Evolutionary conservation across 2,329 filamentous ascomycete species (phyloP).

Genomic region (Gaeumannomyces sp.): DNA sequence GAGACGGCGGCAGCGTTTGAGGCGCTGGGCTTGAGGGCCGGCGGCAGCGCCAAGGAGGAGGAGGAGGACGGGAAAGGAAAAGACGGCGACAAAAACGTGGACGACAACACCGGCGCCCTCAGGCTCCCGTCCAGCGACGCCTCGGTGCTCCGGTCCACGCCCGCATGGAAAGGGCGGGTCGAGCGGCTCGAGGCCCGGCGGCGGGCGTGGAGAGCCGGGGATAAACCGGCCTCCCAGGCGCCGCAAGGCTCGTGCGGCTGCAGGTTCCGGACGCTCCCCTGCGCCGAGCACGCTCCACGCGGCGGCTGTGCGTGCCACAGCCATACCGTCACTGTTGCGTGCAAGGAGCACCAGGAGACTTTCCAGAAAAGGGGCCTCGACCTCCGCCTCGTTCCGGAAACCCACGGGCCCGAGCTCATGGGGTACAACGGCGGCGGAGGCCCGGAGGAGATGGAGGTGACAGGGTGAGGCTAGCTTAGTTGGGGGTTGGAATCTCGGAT

Average conservation of each 20-base stretch:
- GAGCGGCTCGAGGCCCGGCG: neutral
- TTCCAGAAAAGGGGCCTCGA: neutral
- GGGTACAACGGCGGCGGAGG: too few species aligned
- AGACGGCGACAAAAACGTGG: neutral
- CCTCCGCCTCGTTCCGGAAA: neutral
- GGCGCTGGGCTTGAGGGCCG: neutral
- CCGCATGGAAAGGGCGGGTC: neutral
- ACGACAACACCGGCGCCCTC: neutral
- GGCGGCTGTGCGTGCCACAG: neutral
- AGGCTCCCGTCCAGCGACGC: neutral
- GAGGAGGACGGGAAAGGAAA: neutral
- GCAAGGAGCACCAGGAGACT: neutral
- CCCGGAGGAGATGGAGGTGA: neutral
- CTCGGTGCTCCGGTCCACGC: neutral
- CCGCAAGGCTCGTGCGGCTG: neutral
- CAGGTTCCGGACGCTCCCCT: neutral
- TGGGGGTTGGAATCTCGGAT: neutral
- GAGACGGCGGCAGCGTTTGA: neutral
- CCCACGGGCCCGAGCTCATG: neutral
- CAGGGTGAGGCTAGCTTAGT: neutral
- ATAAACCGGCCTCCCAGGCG: neutral
- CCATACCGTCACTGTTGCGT: neutral
- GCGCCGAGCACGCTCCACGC: neutral
- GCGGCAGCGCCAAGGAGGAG: neutral
- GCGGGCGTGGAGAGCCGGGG: neutral